Evolutionary conservation across 176 grass and related monocot species (phyloP), one percentile per base, ranked within the genome.

Genomic region (Oryza rufipogon): DNA sequence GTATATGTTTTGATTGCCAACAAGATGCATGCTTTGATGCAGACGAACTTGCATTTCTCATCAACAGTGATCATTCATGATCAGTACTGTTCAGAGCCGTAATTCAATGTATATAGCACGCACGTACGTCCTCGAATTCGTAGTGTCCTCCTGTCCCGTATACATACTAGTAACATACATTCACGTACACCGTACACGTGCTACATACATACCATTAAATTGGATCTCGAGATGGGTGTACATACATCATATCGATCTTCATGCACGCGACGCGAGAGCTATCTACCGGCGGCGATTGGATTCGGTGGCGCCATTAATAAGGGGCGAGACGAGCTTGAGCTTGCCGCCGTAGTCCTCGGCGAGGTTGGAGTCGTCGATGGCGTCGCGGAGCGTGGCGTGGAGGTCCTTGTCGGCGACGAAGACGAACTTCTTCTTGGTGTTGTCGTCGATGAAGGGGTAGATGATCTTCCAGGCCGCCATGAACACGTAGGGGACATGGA

Each of bases 401-500:
- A 93, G 72, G 22, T 93, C 89, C 87, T 78, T 91, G 70, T 93
- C 91, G 1, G 89, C 16, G 0, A 96, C 94, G 36, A 93, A 96
- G 20, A 93, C 81, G 5, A 96, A 89, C 91, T 97, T 97, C 41
- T 97, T 92, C 81, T 87, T 95, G 20, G 95, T 94, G 42, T 88
- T 92, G 11, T 91, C 87, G 45, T 97, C 95, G 36, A 97, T 97
- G 73, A 97, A 93, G 0, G 95, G 95, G 82, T 90, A 95, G 38
- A 97, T 71, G 11, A 89, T 85, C 92, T 94, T 97, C 95, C 95
- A 97, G 0, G 90, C 92, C 9, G 86, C 90, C 95, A 94, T 93
- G 95, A 97, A 97, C 0, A 97, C 13, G 66, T 87, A 88, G 3
- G 95, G 92, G 11, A 91, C 95, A 74, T 93, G 80, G 68, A 97